Base-by-base conservation (phyloP, 805 yeast genomes). In the Kuraishia ogatae region DNA sequence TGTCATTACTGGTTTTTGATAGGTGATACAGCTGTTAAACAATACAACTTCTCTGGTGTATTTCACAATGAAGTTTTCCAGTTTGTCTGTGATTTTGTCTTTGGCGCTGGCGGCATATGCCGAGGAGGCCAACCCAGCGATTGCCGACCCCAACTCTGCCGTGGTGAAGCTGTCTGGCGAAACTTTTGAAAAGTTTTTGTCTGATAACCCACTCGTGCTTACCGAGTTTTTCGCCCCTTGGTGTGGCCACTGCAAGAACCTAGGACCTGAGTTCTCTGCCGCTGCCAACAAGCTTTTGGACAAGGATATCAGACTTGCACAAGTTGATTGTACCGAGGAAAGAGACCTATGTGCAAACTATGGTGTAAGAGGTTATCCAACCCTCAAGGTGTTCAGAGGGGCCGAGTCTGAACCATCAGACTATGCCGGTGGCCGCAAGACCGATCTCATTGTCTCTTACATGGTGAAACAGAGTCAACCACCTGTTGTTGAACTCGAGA, bases 171-270 rank as follows among this genome's bases (percentile, higher is more conserved):
- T 93, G 60, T 81, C 87, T 46, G 72, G 84, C 21, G 83, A 78
- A 46, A 79, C 79, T 57, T 93, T 89, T 68, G 79, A 80, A 56
- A 69, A 76, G 17, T 89, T 88, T 70, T 71, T 93, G 60, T 71
- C 74, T 52, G 82, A 78, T 55, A 87, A 92, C 74, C 87, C 90
- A 39, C 77, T 92, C 61, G 96, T 89, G 22, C 73, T 89, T 59
- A 87, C 93, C 21, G 96, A 89, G 72, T 89, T 89, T 72, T 89
- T 85, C 69, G 96, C 96, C 19, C 96, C 97, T 68, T 93, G 98
- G 97, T 92, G 97, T 78, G 97, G 97, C 19, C 94, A 92, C 75
- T 92, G 97, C 79, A 90, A 92, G 77, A 80, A 80, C 52, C 74
- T 89, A 60, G 96, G 90, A 13, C 97, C 97, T 39, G 85, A 89